Percentiles rank a stretch among this genome's conserved stretches.
Conservation (phyloP, 140 eudicot species). For the Oenanthe javanica region DNA sequence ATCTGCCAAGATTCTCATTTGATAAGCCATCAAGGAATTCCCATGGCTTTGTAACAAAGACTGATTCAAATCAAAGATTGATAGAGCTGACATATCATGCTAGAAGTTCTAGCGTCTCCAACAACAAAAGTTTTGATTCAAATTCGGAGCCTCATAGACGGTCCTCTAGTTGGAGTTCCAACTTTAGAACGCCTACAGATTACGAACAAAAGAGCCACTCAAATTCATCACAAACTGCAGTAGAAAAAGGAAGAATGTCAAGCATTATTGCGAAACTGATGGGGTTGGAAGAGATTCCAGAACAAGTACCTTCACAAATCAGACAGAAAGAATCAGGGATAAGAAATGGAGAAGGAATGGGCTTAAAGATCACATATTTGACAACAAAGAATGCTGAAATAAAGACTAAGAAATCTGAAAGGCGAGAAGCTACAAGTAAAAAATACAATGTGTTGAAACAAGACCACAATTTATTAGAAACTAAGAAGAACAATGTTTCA, state of each 20-base stretch:
- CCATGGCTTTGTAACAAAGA: slow-evolving; percentile 10
- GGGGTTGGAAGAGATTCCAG: slow-evolving; percentile 74
- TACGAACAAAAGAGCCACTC: slow-evolving; percentile 13
- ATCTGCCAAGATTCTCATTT: slow-evolving; percentile 74
- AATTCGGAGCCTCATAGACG: slow-evolving; percentile 1
- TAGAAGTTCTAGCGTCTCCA: slow-evolving; percentile 20
- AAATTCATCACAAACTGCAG: slow-evolving; percentile 16
- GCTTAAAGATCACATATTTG: neutral
- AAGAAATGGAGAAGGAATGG: slow-evolving; percentile 19
- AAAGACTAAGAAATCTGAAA: slow-evolving; percentile 11
- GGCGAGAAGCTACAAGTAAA: neutral
- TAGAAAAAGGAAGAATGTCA: slow-evolving; percentile 65
- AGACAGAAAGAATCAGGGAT: slow-evolving; percentile 20
- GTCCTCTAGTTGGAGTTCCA: slow-evolving; percentile 28
- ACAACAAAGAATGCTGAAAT: slow-evolving; percentile 15
- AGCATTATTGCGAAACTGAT: slow-evolving; percentile 84
- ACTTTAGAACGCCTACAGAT: slow-evolving; percentile 16
- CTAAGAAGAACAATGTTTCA: slow-evolving; percentile 12
- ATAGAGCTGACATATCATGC: slow-evolving; percentile 23
- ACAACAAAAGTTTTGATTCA: slow-evolving; percentile 3
- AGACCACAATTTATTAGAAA: slow-evolving; percentile 15
- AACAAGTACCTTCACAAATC: slow-evolving; percentile 16
- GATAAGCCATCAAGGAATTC: slow-evolving; percentile 46
- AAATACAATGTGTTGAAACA: slow-evolving; percentile 2
- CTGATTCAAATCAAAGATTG: slow-evolving; percentile 18